Percentiles rank a stretch among this genome's conserved stretches.
phyloP scores from a whole-genome alignment of 2,329 filamentous ascomycete species.

The Scedosporium apiospermum region DNA sequence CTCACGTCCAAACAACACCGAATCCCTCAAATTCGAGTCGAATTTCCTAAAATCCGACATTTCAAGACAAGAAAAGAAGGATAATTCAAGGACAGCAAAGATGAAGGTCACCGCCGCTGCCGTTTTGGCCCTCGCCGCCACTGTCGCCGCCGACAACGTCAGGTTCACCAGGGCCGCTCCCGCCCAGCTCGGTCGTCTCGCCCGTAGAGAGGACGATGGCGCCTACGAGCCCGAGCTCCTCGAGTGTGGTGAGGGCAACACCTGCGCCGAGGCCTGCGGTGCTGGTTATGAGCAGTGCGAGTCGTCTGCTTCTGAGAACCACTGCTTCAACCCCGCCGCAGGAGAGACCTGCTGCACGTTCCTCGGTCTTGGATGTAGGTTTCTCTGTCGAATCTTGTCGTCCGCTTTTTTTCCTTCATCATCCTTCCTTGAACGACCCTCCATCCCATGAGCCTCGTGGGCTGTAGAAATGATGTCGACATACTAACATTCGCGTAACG shows the following conservation, averaged over 20 bases:
- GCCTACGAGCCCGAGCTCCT: constrained; percentile 41
- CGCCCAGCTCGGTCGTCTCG: constrained; percentile 30
- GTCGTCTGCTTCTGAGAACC: constrained; percentile 36
- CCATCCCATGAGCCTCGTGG: too few species aligned
- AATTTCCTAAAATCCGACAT: background rate
- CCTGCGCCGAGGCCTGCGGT: constrained; percentile 48
- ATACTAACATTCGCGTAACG: constrained; percentile 3
- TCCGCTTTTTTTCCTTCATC: background rate
- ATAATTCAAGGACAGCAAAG: background rate
- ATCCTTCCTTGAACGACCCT: background rate
- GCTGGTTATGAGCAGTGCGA: constrained; percentile 37
- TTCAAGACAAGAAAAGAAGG: background rate
- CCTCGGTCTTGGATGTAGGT: constrained; percentile 46
- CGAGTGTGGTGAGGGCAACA: constrained; percentile 37
- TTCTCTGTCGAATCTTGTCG: background rate
- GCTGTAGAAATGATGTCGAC: background rate
- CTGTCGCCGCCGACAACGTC: constrained; percentile 16
- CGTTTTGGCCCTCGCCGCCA: constrained; percentile 24
- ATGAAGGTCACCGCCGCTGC: constrained; percentile 11
- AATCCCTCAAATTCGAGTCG: background rate
- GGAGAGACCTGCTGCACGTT: constrained; percentile 46
- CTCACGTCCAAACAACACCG: background rate
- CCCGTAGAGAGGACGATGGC: constrained; percentile 28
- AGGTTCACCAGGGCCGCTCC: constrained; percentile 23
- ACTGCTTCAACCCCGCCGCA: constrained; percentile 47